Conservation (phyloP, 257 asterid species). For the Paulownia fortunei region DNA sequence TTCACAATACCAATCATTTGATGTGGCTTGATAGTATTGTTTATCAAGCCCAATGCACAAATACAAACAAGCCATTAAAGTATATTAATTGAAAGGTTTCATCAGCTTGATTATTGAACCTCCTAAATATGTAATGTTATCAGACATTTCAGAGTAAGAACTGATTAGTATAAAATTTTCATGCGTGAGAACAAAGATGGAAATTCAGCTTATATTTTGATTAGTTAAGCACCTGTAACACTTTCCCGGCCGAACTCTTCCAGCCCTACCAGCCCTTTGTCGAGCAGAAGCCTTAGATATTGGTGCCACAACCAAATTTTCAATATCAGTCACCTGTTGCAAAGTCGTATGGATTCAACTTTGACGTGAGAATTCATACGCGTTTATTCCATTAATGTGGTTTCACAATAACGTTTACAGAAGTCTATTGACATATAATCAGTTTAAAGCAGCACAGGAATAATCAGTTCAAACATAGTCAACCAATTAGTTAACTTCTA, state of each 20-base stretch:
- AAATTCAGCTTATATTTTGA: conserved; percentile 17
- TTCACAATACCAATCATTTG: too few species aligned
- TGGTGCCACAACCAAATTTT: conserved; percentile 88
- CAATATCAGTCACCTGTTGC: conserved; percentile 88
- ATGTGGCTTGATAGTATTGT: too few species aligned
- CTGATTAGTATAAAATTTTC: not conserved
- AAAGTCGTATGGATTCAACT: conserved; percentile 25
- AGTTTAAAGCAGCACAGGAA: not conserved
- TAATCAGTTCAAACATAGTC: conserved; percentile 10
- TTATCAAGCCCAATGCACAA: too few species aligned
- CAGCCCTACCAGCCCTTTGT: conserved; percentile 99
- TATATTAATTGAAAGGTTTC: not conserved
- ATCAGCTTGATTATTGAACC: not conserved
- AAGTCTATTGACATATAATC: not conserved
- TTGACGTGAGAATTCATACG: conserved; percentile 1
- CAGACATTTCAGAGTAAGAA: conserved; percentile 11
- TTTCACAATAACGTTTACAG: not conserved
- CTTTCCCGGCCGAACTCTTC: conserved; percentile 97
- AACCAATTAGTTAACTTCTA: conserved; percentile 5
- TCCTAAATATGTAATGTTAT: not conserved
- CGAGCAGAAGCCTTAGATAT: conserved; percentile 96
- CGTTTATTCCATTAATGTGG: conserved; percentile 7
- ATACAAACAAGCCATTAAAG: too few species aligned
- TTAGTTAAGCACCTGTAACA: conserved; percentile 75
- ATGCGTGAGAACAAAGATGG: conserved; percentile 2